Percentiles rank a stretch among this genome's conserved stretches.
Conservation (phyloP, 257 asterid species). For the Solanum gandarillasii region DNA sequence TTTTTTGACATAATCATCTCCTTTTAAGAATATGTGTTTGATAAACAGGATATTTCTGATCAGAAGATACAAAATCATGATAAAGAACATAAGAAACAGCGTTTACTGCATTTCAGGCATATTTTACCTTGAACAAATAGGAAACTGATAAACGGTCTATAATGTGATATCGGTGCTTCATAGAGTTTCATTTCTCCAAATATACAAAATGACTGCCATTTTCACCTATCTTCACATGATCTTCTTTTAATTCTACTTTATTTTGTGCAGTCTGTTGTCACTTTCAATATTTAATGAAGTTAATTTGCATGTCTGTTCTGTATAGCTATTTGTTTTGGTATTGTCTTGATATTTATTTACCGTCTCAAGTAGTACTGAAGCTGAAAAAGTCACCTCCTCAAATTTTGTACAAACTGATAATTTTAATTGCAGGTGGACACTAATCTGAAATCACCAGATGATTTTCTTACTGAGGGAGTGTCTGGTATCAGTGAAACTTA, state of each 20-base stretch:
- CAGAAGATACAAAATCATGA: neutral
- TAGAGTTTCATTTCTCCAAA: neutral
- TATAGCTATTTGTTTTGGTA: neutral
- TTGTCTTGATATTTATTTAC: neutral
- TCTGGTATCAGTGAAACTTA: slow-evolving; percentile 44
- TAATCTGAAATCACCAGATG: slow-evolving; percentile 65
- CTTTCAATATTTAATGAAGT: neutral
- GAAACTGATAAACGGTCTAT: neutral
- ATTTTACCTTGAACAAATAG: neutral
- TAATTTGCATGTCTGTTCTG: neutral
- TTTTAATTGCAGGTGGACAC: slow-evolving; percentile 69
- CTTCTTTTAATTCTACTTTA: neutral
- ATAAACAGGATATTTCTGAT: neutral
- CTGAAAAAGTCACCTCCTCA: neutral
- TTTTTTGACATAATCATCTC: neutral
- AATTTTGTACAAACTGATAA: neutral
- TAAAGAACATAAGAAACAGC: neutral
- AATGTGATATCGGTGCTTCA: neutral
- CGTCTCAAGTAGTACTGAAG: neutral
- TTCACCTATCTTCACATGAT: neutral
- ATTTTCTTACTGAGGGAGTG: slow-evolving; percentile 55
- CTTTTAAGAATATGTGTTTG: neutral
- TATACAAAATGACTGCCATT: neutral
- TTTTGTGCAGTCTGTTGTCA: neutral
- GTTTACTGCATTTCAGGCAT: neutral